Conservation (phyloP, 1,284 basidiomycete species). For the Chalciporus sp. region DNA sequence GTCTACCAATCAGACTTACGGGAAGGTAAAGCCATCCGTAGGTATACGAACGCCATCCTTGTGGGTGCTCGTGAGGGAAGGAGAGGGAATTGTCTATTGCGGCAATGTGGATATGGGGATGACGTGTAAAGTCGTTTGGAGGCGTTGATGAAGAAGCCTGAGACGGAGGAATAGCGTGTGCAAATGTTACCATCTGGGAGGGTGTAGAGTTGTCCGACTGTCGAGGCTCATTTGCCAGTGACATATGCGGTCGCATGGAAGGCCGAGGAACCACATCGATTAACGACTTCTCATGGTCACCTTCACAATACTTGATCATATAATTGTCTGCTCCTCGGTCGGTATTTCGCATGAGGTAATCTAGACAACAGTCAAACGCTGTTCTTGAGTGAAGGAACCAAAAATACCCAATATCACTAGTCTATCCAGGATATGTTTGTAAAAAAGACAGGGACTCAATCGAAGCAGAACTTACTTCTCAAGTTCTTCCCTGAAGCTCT, state of each 20-base stretch:
- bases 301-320: constrained; percentile 87
- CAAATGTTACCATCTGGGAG: constrained; percentile 41
- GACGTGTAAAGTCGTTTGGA: constrained; percentile 47
- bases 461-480: constrained; percentile 65
- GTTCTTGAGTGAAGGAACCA: neutral
- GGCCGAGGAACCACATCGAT: constrained; percentile 79
- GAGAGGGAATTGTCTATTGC: constrained; percentile 94
- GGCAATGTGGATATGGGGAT: constrained; percentile 76
- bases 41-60: constrained; percentile 88
- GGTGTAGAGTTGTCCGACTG: constrained; percentile 45
- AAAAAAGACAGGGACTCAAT: constrained; percentile 4
- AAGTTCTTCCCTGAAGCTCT: constrained; percentile 82
- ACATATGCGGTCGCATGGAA: constrained; percentile 63
- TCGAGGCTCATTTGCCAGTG: constrained; percentile 68
- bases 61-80: constrained; percentile 88
- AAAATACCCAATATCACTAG: constrained; percentile 76
- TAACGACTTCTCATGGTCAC: constrained; percentile 69
- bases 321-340: constrained; percentile 85
- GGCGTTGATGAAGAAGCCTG: constrained; percentile 34
- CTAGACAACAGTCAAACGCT: constrained; percentile 38
- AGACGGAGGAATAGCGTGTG: constrained; percentile 39
- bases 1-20: constrained; percentile 81
- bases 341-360: constrained; percentile 89
- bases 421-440: constrained; percentile 39
- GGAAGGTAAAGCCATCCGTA: constrained; percentile 93